Evolutionary conservation across 1,139 yeast genomes (phyloP).

Genomic region (Meyerozyma athensensis): DNA sequence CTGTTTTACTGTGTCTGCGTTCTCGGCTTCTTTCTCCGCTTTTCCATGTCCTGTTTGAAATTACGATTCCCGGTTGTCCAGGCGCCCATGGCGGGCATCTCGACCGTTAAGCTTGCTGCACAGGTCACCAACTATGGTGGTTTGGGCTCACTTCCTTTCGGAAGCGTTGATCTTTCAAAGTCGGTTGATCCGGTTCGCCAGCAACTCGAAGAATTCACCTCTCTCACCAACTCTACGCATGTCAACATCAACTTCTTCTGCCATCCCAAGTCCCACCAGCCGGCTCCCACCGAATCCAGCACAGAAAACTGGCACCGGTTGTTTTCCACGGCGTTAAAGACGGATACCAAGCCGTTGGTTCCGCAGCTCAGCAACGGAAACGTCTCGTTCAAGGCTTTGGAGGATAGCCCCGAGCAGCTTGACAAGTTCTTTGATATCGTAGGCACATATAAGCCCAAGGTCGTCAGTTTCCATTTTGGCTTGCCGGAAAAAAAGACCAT

Average conservation of each 20-base stretch:
- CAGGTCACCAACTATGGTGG: conserved; percentile 36
- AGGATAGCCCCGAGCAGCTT: conserved; percentile 11
- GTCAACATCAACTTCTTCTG: conserved; percentile 48
- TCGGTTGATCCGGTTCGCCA: conserved; percentile 10
- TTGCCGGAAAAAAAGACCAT: conserved; percentile 34
- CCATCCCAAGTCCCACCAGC: conserved; percentile 25
- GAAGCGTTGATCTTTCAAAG: conserved; percentile 23
- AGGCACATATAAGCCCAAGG: conserved; percentile 20
- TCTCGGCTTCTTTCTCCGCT: too few species aligned
- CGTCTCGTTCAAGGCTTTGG: conserved; percentile 34
- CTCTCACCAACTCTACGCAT: conserved; percentile 8
- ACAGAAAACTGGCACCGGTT: conserved; percentile 23
- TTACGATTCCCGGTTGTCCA: conserved; percentile 39
- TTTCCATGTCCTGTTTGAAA: too few species aligned
- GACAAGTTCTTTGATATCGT: conserved; percentile 12
- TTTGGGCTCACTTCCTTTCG: conserved; percentile 44
- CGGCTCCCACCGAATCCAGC: conserved; percentile 16
- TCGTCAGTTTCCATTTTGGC: conserved; percentile 51
- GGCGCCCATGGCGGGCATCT: conserved; percentile 53
- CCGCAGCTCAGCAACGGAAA: conserved; percentile 21
- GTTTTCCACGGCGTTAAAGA: conserved; percentile 10
- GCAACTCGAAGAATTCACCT: conserved; percentile 14
- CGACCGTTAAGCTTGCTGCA: conserved; percentile 38
- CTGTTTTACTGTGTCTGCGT: too few species aligned
- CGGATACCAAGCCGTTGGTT: conserved; percentile 10